Evolutionary conservation across 2,329 filamentous ascomycete genomes (phyloP).

Genomic region (Aciculosporium take): DNA sequence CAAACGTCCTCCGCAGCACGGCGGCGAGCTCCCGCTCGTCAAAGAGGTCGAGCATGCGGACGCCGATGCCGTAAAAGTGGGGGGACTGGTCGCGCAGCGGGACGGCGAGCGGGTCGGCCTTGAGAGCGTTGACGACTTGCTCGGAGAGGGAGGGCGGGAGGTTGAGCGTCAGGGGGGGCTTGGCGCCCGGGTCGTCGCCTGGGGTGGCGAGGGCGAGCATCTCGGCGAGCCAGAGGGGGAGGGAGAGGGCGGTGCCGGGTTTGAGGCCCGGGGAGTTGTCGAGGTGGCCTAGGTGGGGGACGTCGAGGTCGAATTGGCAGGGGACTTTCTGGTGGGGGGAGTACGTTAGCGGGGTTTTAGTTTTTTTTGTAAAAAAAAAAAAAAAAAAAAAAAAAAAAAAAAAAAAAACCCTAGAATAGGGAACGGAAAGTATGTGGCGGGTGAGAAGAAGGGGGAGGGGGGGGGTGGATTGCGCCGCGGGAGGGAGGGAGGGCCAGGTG

Average conservation of each 20-base stretch:
- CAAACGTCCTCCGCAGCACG: conserved; percentile 65
- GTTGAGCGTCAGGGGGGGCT: conserved; percentile 63
- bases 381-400: too few relatives aligned
- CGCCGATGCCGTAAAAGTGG: conserved; percentile 78
- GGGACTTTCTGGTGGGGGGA: conserved; percentile 80
- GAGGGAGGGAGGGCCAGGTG: background rate
- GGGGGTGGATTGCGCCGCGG: background rate
- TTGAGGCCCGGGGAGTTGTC: conserved; percentile 74
- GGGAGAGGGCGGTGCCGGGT: conserved; percentile 60
- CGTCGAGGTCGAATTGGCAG: conserved; percentile 83
- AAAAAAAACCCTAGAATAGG: too few relatives aligned
- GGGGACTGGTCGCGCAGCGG: conserved; percentile 69
- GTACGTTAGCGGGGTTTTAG: too few relatives aligned
- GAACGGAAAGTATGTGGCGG: background rate
- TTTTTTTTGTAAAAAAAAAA: too few relatives aligned
- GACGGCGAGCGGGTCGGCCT: conserved; percentile 77
- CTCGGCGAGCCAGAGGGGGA: conserved; percentile 89
- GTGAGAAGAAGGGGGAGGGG: background rate
- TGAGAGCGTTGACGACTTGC: conserved; percentile 75
- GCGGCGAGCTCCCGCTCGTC: conserved; percentile 68
- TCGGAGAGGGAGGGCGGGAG: conserved; percentile 63
- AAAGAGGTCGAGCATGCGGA: conserved; percentile 77
- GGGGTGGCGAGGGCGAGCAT: conserved; percentile 65
- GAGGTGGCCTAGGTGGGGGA: conserved; percentile 75
- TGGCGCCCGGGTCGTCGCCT: conserved; percentile 27